phyloP scores from a whole-genome alignment of 768 basidiomycete species.

The Naganishia antarctica region DNA sequence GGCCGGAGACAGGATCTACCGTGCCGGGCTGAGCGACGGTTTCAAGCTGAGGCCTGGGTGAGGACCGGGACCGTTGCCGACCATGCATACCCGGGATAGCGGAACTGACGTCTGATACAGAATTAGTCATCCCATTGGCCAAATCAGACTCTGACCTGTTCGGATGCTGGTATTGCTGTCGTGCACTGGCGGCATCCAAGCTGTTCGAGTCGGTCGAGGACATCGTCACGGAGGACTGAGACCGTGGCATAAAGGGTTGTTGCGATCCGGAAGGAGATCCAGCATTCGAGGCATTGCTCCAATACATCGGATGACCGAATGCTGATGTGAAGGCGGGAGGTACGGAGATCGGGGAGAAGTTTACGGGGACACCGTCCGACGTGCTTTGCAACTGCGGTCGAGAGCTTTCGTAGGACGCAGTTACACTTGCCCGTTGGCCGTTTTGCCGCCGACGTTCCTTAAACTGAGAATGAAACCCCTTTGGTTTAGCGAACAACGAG shows the following conservation, averaged over 20 bases:
- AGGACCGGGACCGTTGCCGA: conserved; percentile 43
- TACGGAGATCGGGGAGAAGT: conserved; percentile 15
- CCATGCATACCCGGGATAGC: conserved; percentile 13
- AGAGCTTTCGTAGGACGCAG: conserved; percentile 13
- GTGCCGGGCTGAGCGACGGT: conserved; percentile 29
- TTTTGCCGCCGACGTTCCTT: conserved; percentile 38
- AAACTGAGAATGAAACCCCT: conserved; percentile 30
- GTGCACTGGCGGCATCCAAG: conserved; percentile 1
- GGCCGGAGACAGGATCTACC: conserved; percentile 41
- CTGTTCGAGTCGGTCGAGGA: conserved; percentile 24
- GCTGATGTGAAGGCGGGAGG: conserved; percentile 15
- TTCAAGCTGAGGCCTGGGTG: conserved; percentile 30
- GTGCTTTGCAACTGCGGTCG: conserved; percentile 15
- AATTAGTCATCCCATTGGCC: conserved; percentile 27
- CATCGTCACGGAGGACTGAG: conserved; percentile 26
- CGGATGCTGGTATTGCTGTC: conserved; percentile 13
- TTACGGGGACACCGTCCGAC: conserved; percentile 13
- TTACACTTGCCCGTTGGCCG: conserved; percentile 20
- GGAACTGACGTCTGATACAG: conserved; percentile 28
- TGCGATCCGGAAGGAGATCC: conserved; percentile 22
- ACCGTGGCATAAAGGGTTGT: conserved; percentile 18
- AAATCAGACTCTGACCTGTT: conserved; percentile 34
- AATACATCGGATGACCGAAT: conserved; percentile 15
- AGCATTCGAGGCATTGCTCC: background rate
- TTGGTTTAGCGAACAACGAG: too few species aligned